Conservation (phyloP, 75 land plant species). For the Chamaecyparis obtusa region DNA sequence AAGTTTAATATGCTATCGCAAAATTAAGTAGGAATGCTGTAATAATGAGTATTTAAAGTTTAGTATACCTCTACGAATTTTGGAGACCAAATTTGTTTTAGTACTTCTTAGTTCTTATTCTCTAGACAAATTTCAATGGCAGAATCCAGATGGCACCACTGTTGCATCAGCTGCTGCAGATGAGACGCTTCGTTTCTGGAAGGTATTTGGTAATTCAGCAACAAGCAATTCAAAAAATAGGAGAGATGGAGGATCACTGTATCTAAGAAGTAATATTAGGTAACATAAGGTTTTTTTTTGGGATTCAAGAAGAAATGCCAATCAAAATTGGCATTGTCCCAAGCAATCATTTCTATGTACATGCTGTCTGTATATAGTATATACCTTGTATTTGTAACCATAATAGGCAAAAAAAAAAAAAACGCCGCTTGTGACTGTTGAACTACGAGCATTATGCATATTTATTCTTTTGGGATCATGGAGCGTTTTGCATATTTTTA, state of each 20-base stretch:
- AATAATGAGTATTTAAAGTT: neutral
- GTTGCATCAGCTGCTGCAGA: constrained; percentile 75
- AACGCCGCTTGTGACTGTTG: neutral
- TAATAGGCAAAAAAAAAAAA: neutral
- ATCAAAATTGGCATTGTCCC: neutral
- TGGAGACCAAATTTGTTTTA: neutral
- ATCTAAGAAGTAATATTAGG: neutral
- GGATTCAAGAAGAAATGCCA: neutral
- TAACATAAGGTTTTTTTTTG: neutral
- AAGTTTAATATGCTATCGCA: neutral
- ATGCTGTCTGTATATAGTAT: neutral
- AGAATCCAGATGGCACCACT: constrained; percentile 79
- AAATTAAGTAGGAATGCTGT: neutral
- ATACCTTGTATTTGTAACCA: neutral
- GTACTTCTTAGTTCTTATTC: constrained; percentile 38
- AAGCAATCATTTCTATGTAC: neutral
- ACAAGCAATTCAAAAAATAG: neutral
- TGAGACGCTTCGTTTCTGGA: constrained; percentile 79
- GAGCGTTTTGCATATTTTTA: neutral
- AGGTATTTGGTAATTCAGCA: constrained; percentile 50
- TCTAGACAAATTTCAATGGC: neutral
- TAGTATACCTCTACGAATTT: neutral
- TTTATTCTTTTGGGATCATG: neutral
- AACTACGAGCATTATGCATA: neutral
- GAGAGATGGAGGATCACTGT: constrained; percentile 15